These are phyloP conservation scores for Mucor plumbeus DNA, from an alignment of 371 early-diverging fungal genomes.

Conservation along the genomic window DNA sequence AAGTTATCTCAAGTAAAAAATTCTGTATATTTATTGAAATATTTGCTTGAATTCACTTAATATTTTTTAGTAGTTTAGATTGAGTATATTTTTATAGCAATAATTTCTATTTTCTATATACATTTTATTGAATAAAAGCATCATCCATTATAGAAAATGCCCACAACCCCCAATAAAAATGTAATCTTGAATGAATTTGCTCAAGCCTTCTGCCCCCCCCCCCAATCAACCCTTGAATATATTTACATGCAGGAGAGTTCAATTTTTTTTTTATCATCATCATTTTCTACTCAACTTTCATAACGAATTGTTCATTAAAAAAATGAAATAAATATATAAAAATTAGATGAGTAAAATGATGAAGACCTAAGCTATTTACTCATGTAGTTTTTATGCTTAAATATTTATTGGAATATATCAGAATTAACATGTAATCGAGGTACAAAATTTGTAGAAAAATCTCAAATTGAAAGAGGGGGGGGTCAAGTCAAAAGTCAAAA, in stretches of 20 bases:
- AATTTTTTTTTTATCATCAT: background rate
- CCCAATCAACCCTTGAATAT: conserved; percentile 6
- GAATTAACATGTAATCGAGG: background rate
- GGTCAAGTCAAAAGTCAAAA: conserved; percentile 9
- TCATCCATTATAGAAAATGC: background rate
- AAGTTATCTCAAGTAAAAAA: background rate
- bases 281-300: background rate
- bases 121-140: background rate
- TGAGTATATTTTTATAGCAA: background rate
- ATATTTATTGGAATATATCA: too few relatives aligned
- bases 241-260: background rate
- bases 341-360: background rate
- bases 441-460: background rate
- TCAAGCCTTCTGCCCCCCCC: background rate
- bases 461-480: background rate
- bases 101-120: background rate
- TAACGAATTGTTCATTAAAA: too few relatives aligned
- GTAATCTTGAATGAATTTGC: background rate
- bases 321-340: background rate
- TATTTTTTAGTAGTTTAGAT: background rate
- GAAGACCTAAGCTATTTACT: background rate
- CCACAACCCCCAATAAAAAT: background rate
- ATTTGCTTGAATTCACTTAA: background rate
- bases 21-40: background rate
- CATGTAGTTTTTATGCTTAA: background rate